Evolutionary conservation across 106 monocot genomes (phyloP), one percentile per base, ranked within the genome.

Genomic region (Chionographis japonica): DNA sequence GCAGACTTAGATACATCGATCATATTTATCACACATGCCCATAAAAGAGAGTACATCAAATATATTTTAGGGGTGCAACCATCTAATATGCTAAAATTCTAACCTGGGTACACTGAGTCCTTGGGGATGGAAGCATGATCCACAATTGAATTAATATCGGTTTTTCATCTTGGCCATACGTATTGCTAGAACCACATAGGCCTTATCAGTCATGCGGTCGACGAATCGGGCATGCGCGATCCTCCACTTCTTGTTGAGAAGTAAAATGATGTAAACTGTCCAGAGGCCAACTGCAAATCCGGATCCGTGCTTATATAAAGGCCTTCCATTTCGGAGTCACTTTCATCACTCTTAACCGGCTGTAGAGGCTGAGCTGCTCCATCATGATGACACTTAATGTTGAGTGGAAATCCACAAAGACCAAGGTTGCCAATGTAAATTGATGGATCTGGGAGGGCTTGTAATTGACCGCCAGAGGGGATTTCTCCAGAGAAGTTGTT

Each of bases 401-500:
- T 4, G 18, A 76, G 49, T 38, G 74, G 68, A 9, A 51, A 12
- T 4, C 79, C 74, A 69, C 74, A 69, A 4, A 81, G 71, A 19
- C 17, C 12, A 9, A 50, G 40, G 69, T 82, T 82, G 10, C 69
- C 77, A 4, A 51, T 52, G 54, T 77, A 82, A 40, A 52, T 64
- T 7, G 68, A 71, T 4, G 61, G 50, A 38, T 76, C 41, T 41
- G 12, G 6, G 10, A 78, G 19, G 4, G 69, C 60, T 4, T 54
- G 63, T 18, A 83, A 49, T 10, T 78, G 77, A 15, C 50, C 16
- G 1, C 68, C 63, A 2, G 37, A 51, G 18, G 82, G 69, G 15
- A 82, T 77, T 12, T 16, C 51, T 12, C 77, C 72, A 4, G 69
- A 78, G 27, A 77, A 52, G 17, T 77, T 19, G 9, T 77, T 77